These are phyloP conservation scores for Hyaloperonospora brassicae DNA, from an alignment of 352 stramenopile genomes.

Conservation along the genomic window DNA sequence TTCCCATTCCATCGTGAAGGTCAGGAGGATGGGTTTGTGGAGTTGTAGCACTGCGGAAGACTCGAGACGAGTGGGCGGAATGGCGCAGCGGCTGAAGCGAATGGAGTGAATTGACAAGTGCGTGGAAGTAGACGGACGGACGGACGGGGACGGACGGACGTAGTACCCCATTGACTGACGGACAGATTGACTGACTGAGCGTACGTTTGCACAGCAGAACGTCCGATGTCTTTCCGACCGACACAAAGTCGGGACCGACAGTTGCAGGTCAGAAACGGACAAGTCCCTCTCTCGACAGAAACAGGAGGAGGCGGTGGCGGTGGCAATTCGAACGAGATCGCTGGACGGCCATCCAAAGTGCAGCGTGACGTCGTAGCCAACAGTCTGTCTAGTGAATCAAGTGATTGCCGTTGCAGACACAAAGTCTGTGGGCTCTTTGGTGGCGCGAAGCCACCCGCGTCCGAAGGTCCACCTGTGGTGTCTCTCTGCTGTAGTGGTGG, in stretches of 20 bases:
- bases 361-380: slow-evolving; percentile 6
- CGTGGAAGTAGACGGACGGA: slow-evolving; percentile 1
- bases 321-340: slow-evolving; percentile 10
- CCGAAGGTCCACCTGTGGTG: too few species aligned
- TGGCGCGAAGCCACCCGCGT: too few species aligned
- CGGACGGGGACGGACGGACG: too few species aligned
- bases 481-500: too few species aligned
- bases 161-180: too few species aligned
- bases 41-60: slow-evolving; percentile 7
- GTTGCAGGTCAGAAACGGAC: slow-evolving; percentile 16
- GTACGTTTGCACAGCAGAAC: slow-evolving; percentile 14
- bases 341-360: slow-evolving; percentile 16
- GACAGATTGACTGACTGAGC: not conserved
- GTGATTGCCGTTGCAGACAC: too few species aligned
- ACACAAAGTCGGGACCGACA: slow-evolving; percentile 10
- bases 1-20: slow-evolving; percentile 18
- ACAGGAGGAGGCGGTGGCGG: too few species aligned
- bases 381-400: too few species aligned
- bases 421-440: too few species aligned
- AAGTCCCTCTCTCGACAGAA: slow-evolving; percentile 26
- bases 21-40: slow-evolving; percentile 7
- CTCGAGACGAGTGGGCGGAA: slow-evolving; percentile 2
- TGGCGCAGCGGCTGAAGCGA: too few species aligned
- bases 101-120: slow-evolving; percentile 27
- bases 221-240: slow-evolving; percentile 2